These are phyloP conservation scores for Xylaria venustula DNA, from an alignment of 495 filamentous ascomycete genomes.

Conservation along the genomic window DNA sequence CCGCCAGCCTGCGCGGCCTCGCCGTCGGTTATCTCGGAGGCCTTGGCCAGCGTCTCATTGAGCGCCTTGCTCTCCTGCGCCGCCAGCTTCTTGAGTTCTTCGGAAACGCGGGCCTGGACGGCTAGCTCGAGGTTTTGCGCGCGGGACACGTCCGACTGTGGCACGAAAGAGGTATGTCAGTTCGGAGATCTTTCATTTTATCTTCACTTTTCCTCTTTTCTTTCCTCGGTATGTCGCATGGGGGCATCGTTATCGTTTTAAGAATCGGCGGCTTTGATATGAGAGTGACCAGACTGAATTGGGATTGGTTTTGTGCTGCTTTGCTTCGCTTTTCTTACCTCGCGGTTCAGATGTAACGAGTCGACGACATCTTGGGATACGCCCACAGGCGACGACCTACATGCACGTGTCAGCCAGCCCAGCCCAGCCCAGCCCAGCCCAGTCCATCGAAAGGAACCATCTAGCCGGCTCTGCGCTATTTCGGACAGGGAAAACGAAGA, in stretches of 20 bases:
- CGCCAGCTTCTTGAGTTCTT: constrained; percentile 77
- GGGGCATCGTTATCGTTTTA: too few species aligned
- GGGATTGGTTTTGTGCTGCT: too few species aligned
- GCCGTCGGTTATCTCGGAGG: constrained; percentile 35
- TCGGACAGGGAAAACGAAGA: neutral
- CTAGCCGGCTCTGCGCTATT: neutral
- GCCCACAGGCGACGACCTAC: constrained; percentile 76
- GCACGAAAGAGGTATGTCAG: constrained; percentile 9
- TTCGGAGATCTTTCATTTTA: neutral
- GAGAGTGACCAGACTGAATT: too few species aligned
- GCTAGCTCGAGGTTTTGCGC: constrained; percentile 79
- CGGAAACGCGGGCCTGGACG: constrained; percentile 81
- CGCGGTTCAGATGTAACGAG: constrained; percentile 74
- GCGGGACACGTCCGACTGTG: constrained; percentile 82
- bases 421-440: neutral
- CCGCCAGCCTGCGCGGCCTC: constrained; percentile 24
- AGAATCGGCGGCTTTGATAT: too few species aligned
- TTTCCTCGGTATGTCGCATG: too few species aligned
- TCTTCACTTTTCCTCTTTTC: too few species aligned
- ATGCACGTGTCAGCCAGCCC: constrained; percentile 2
- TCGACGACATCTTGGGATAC: constrained; percentile 85
- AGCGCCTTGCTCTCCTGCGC: constrained; percentile 56
- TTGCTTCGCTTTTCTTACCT: constrained; percentile 62
- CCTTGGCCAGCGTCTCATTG: constrained; percentile 62
- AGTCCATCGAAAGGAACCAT: too few species aligned